Conservation (phyloP, 192 early-diverging fungal genomes). For the Backusella liffmaniae region DNA sequence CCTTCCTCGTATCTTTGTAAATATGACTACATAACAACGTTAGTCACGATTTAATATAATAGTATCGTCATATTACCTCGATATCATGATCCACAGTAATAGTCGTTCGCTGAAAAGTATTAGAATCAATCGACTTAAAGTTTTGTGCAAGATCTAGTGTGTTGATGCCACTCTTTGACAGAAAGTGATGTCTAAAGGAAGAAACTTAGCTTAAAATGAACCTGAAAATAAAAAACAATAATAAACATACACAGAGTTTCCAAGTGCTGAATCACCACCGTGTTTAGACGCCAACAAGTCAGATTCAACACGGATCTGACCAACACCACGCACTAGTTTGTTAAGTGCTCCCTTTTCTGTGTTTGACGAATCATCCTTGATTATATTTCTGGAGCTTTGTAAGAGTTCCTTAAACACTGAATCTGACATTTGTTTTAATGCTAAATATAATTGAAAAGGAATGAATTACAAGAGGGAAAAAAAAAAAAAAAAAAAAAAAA, state of each 20-base stretch:
- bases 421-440: conserved; percentile 1
- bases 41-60: not conserved
- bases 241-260: not conserved
- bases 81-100: not conserved
- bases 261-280: not conserved
- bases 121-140: not conserved
- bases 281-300: not conserved
- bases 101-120: not conserved
- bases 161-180: conserved; percentile 12
- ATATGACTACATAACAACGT: not conserved
- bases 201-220: not conserved
- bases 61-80: not conserved
- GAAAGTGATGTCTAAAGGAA: conserved; percentile 6
- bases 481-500: not conserved
- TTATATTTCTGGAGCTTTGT: not conserved
- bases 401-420: not conserved
- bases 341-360: not conserved
- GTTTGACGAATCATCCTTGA: not conserved
- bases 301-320: conserved; percentile 12
- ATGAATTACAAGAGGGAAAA: not conserved
- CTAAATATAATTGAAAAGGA: not conserved
- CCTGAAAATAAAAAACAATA: not conserved
- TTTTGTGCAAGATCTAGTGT: not conserved
- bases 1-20: conserved; percentile 1
- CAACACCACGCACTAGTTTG: not conserved